Evolutionary conservation across 2,329 filamentous ascomycete genomes (phyloP), one percentile per base, ranked within the genome.

Genomic region (Exutisphaerella laricina): DNA sequence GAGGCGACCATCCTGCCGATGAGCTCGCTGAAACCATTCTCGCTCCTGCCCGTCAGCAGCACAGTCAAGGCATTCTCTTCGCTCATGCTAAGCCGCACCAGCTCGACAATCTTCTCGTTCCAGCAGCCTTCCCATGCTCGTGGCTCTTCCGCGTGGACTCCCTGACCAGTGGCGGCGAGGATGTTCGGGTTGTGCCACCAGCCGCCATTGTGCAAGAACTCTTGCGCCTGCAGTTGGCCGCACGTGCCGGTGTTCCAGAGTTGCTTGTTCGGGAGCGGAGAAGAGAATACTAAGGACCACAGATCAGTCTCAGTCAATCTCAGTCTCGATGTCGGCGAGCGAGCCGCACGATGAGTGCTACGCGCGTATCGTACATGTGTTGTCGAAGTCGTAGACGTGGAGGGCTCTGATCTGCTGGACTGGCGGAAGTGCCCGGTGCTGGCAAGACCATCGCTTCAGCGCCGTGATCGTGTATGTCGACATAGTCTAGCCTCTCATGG

Each of bases 361-460:
- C 26, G 13, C 17, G 32, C 23, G 20, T 40, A 50, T 23, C 82
- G 63, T 71, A 90, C 86, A 70, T 26, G 90, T 97, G 61, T 98
- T 97, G 67, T 98, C 92, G 65, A 97, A 98, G 66, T 98, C 92
- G 70, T 97, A 97, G 55, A 98, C 78, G 62, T 97, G 90, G 39
- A 98, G 80, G 6, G 80, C 70, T 62, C 79, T 87, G 66, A 97
- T 83, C 42, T 79, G 72, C 30, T 84, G 73, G 8, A 80, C 73
- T 22, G 78, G 77, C 57, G 88, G 86, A 23, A 92, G 72, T 48
- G 82, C 76, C 60, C 79, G 83, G 59, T 81, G 80, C 48, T 82
- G 70, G 55, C 88, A 80, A 29, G 87, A 94, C 89, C 89, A 96
- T 54, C 89, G 75, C 65, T 82, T 83, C 50, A 95, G 70, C 30